Base-by-base conservation (phyloP, 2,329 filamentous ascomycete species). In the Myriosclerotinia scirpicola region DNA sequence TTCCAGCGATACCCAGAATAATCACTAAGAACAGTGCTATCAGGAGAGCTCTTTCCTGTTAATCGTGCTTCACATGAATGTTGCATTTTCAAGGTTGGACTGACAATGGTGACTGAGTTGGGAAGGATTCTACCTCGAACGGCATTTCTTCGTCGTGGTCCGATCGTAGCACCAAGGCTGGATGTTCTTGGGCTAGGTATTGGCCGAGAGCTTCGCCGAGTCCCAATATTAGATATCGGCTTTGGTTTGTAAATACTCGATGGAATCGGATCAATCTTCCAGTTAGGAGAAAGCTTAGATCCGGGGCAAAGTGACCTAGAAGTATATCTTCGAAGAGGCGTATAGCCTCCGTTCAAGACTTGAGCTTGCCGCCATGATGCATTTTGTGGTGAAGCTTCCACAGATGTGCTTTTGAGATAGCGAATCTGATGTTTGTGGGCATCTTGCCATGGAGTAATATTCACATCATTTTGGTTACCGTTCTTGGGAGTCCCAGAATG, bases 231-330 rank as follows among this genome's bases (percentile, higher is more conserved):
- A 15, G n/a, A n/a, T 8, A 20, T 38, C 34, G 30, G 34, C n/a
- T 61, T 61, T 22, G 58, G 14, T 38, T 61, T 61, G 5, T 61
- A 61, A 30, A 61, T 61, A 50, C 44, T 61, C 44, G 58, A 50
- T 3, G 58, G 58, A 26, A 50, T 20, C 5, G 44, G 58, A 40
- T 61, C 44, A 22, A 52, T 61, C 9, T 50, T 52, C 58, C 58
- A 61, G n/a, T n/a, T 12, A 40, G 58, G n/a, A 52, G 34, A 50
- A 20, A 17, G 15, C 7, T 38, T 52, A 20, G 44, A 61, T 22
- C n/a, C 34, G 26, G 58, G 58, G 38, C 12, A 50, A 50, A 20
- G 30, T 61, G 44, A 50, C 5, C 34, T 50, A 50, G 44, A 50
- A 61, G 58, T 50, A 34, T 50, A 61, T 5, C 58, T 38, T 20